Evolutionary conservation across 2,329 filamentous ascomycete genomes (phyloP).

Genomic region (Penicillium sp.): DNA sequence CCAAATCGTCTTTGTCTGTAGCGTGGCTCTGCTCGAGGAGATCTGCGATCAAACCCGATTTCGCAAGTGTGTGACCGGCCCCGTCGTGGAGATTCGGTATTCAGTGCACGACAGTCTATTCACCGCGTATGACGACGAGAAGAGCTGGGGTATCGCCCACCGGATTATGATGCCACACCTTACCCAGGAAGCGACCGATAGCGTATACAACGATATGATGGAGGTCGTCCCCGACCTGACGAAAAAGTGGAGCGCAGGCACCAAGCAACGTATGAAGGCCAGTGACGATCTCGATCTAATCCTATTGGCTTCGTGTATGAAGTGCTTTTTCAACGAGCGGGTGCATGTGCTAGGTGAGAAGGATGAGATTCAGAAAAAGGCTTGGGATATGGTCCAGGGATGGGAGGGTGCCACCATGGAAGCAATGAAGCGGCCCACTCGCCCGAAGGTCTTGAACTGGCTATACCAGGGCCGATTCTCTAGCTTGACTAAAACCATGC

Average conservation of each 20-base stretch:
- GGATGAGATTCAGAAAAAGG: neutral
- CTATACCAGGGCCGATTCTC: constrained; percentile 54
- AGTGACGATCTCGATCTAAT: constrained; percentile 55
- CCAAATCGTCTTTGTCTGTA: constrained; percentile 54
- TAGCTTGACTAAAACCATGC: constrained; percentile 56
- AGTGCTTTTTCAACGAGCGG: constrained; percentile 54
- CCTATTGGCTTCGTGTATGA: constrained; percentile 54
- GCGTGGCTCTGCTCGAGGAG: constrained; percentile 61
- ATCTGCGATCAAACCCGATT: constrained; percentile 68
- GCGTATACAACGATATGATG: constrained; percentile 50
- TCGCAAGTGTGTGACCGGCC: constrained; percentile 50
- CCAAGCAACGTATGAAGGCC: constrained; percentile 44
- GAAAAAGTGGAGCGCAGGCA: constrained; percentile 49
- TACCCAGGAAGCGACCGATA: constrained; percentile 41
- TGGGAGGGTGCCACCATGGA: constrained; percentile 60
- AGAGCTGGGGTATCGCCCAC: constrained; percentile 67
- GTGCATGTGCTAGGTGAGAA: constrained; percentile 44
- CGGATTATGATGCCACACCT: constrained; percentile 50
- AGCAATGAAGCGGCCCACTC: constrained; percentile 55
- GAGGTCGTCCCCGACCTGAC: constrained; percentile 52
- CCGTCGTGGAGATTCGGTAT: constrained; percentile 58
- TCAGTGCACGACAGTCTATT: constrained; percentile 67
- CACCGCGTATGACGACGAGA: constrained; percentile 52
- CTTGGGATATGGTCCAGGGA: constrained; percentile 39
- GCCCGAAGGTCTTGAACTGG: constrained; percentile 55